Evolutionary conservation across 257 asterid genomes (phyloP).

Genomic region (Nicotiana paniculata): DNA sequence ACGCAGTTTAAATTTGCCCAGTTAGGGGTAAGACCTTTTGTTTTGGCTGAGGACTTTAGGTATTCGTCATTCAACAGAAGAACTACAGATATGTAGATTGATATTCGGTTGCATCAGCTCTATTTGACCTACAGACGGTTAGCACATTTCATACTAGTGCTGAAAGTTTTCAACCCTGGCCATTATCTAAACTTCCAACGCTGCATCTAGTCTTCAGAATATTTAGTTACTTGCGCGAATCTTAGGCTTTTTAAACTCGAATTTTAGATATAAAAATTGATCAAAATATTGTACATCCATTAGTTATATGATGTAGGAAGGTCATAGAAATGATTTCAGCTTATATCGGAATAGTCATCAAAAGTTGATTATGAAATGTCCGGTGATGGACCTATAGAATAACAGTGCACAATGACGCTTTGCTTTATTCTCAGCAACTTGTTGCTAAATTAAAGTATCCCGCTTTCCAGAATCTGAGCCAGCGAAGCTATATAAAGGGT

Average conservation of each 20-base stretch:
- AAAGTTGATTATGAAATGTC: not conserved
- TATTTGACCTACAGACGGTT: not conserved
- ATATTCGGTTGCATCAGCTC: not conserved
- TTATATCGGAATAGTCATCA: not conserved
- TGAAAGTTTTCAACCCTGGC: not conserved
- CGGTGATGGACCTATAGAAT: not conserved
- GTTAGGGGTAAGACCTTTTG: not conserved
- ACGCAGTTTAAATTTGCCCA: no score
- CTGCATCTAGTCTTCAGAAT: not conserved
- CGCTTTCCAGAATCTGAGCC: not conserved
- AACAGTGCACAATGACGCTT: not conserved
- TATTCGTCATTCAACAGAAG: not conserved
- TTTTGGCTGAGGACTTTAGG: not conserved
- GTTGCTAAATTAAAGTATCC: not conserved
- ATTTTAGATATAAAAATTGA: not conserved
- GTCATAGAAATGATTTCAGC: not conserved
- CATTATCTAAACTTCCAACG: not conserved
- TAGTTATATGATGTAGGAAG: not conserved
- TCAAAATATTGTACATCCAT: not conserved
- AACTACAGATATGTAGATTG: not conserved
- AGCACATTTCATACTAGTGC: not conserved
- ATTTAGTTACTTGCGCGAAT: not conserved
- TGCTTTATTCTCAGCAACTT: not conserved
- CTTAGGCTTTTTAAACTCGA: not conserved
- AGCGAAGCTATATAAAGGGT: not conserved